Base-by-base conservation (phyloP, 2,329 filamentous ascomycete genomes). In the Fusarium sp. region DNA sequence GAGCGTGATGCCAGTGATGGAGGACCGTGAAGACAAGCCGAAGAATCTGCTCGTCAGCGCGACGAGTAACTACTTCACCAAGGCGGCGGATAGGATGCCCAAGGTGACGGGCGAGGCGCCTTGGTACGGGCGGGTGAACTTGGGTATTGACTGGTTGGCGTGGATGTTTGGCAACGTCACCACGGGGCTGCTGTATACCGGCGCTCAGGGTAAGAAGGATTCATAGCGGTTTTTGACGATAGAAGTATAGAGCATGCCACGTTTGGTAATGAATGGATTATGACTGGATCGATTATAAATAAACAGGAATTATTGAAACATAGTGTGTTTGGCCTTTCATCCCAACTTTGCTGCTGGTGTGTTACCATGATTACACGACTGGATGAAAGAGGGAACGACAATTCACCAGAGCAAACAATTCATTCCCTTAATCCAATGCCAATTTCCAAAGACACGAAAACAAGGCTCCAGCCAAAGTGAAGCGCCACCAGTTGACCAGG, bases 1-100 rank as follows among this genome's bases (percentile, higher is more conserved):
- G 1, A 84, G 80, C 20, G 87, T 87, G 1, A 84, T 86, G 22
- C 90, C 90, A 0, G 76, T 83, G 2, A 82, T 86, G 14, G 60
- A 79, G 56, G 65, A 75, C 30, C 76, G 63, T 27, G 69, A 78
- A 15, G 65, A 65, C 6, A 77, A 78, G 64, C 78, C 80, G 9
- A 58, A 66, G 40, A 68, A 79, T 35, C 58, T 81, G 27, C 74
- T 79, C 1, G 69, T 83, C 4, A 69, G 69, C 14, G 77, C 79
- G 4, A 80, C 73, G 2, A 83, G 81, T 68, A 82, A 72, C 57
- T 84, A 84, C 69, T 80, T 84, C 45, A 66, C 81, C 59, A 81
- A 79, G 47, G 83, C 83, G 7, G 76, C 78, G 0, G 78, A 81
- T n/a, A 75, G 82, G 22, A 78, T 84, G 56, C 83, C 82, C 10